A percentile compares a stretch with the other conserved stretches of the same genome.
Conservation (phyloP, 1,139 yeast species). For the Geotrichum phurueaensis region DNA sequence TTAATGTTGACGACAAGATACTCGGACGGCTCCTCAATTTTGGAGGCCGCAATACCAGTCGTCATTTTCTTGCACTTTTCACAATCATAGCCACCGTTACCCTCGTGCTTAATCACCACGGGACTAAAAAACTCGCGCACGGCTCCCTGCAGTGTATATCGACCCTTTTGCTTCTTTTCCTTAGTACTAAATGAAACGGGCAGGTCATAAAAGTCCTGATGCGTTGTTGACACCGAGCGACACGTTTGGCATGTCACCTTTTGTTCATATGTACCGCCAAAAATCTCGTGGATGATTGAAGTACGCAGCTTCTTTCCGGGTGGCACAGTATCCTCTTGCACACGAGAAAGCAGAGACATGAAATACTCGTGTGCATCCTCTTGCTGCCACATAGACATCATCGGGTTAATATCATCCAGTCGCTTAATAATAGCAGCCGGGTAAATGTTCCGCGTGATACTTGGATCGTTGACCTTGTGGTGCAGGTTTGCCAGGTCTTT, state of each 20-base stretch:
- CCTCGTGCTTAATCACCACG: slow-evolving; percentile 67
- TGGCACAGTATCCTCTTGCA: slow-evolving; percentile 91
- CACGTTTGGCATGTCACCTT: slow-evolving; percentile 77
- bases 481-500: slow-evolving; percentile 67
- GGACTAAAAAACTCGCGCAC: slow-evolving; percentile 75
- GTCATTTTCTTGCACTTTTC: slow-evolving; percentile 77
- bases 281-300: slow-evolving; percentile 82
- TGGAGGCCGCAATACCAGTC: slow-evolving; percentile 67
- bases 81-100: slow-evolving; percentile 61
- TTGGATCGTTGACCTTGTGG: slow-evolving; percentile 54
- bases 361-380: slow-evolving; percentile 97
- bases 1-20: slow-evolving; percentile 80
- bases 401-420: slow-evolving; percentile 80
- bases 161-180: slow-evolving; percentile 44
- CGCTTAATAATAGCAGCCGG: slow-evolving; percentile 70
- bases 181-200: slow-evolving; percentile 45
- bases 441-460: slow-evolving; percentile 35
- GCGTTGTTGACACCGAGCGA: slow-evolving; percentile 75
- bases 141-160: slow-evolving; percentile 65
- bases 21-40: slow-evolving; percentile 80
- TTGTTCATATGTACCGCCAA: slow-evolving; percentile 86
- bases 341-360: slow-evolving; percentile 79
- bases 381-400: slow-evolving; percentile 97
- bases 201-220: slow-evolving; percentile 89
- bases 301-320: slow-evolving; percentile 75